Conservation (phyloP, 306 rosid genomes). For the Trifolium repens region DNA sequence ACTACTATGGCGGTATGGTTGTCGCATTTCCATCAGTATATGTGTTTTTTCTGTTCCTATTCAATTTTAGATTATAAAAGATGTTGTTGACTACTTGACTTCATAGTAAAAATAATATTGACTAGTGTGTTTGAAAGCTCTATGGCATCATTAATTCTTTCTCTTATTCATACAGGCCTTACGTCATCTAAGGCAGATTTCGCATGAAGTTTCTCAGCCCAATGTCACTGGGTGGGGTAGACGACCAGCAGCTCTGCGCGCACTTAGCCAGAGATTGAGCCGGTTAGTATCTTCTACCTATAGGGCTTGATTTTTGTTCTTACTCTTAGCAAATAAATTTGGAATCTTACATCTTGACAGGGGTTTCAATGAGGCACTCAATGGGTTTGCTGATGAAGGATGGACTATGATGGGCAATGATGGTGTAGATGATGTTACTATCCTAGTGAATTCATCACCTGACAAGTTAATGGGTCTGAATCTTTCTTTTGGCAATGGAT, state of each 20-base stretch:
- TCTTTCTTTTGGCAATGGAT: constrained; percentile 81
- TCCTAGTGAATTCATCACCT: constrained; percentile 86
- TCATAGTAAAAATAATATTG: background rate
- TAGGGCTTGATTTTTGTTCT: constrained; percentile 4
- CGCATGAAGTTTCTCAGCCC: constrained; percentile 94
- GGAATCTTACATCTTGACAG: constrained; percentile 53
- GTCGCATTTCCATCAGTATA: constrained; percentile 5
- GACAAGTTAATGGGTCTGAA: constrained; percentile 92
- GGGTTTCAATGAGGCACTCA: constrained; percentile 97
- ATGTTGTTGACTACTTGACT: constrained; percentile 2
- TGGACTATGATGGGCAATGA: constrained; percentile 95
- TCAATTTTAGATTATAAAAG: constrained; percentile 1
- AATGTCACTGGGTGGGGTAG: constrained; percentile 93
- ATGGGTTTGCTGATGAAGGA: constrained; percentile 96
- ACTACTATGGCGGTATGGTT: constrained; percentile 91
- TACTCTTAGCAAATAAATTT: constrained; percentile 25
- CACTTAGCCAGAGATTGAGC: constrained; percentile 90
- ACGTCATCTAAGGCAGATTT: constrained; percentile 90
- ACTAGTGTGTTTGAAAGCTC: constrained; percentile 1
- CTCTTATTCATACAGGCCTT: constrained; percentile 61
- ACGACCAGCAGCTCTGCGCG: constrained; percentile 92
- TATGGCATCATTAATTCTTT: background rate
- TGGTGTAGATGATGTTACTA: constrained; percentile 91
- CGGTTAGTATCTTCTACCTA: constrained; percentile 53
- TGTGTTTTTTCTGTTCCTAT: constrained; percentile 23